A percentile compares a stretch with the other conserved stretches of the same genome.
Conservation (phyloP, 2,329 filamentous ascomycete species). For the Fusarium falciforme region DNA sequence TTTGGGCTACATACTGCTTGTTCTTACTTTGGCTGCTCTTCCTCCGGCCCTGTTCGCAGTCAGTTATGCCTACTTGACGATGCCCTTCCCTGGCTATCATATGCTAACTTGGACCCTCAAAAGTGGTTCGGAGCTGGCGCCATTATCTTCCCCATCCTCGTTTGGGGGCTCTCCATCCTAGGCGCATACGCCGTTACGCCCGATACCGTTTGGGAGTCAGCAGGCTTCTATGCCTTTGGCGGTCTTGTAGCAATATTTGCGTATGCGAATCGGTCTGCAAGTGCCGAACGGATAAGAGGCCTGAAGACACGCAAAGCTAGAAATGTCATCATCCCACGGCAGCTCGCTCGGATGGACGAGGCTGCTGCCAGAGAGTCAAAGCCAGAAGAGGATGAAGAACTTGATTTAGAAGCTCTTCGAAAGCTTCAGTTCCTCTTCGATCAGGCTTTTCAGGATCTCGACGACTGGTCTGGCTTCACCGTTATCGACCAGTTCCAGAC, state of each 20-base stretch:
- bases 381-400: background rate
- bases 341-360: background rate
- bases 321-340: background rate
- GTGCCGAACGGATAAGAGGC: background rate
- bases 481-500: slow-evolving; percentile 2
- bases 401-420: background rate
- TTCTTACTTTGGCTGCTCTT: background rate
- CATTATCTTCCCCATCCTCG: background rate
- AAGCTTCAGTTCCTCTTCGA: background rate
- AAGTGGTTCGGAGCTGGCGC: background rate
- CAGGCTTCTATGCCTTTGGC: background rate
- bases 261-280: background rate
- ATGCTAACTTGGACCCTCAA: background rate
- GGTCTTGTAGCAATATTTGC: background rate
- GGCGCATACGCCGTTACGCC: background rate
- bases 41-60: background rate
- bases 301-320: background rate
- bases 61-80: background rate
- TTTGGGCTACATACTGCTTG: background rate
- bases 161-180: background rate
- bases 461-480: background rate
- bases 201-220: background rate
- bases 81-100: background rate
- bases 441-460: background rate
- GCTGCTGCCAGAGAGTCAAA: background rate